Percentiles rank a stretch among this genome's conserved stretches.
Evolutionary conservation across 2,329 filamentous ascomycete genomes (phyloP).

Genomic region (Salinomyces thailandicus): DNA sequence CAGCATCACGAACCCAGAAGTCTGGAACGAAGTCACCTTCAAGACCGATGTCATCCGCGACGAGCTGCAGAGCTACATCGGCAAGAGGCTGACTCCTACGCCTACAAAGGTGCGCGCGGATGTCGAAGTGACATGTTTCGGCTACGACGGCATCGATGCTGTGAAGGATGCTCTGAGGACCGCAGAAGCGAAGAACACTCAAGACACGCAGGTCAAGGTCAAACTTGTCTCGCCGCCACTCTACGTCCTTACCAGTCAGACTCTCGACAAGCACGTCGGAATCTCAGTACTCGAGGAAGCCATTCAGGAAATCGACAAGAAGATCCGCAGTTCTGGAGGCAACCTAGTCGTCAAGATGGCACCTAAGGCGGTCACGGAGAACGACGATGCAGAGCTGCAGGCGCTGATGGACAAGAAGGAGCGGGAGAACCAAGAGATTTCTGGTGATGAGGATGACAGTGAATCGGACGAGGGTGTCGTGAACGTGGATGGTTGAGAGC

Average conservation of each 20-base stretch:
- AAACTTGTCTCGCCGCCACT: constrained; percentile 95
- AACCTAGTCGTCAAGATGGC: constrained; percentile 92
- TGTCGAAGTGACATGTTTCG: constrained; percentile 82
- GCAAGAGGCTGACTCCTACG: constrained; percentile 92
- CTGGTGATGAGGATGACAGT: constrained; percentile 90
- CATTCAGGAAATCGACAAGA: constrained; percentile 74
- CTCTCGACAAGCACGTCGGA: constrained; percentile 80
- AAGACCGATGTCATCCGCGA: constrained; percentile 74
- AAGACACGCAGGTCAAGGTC: constrained; percentile 92
- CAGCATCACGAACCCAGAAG: constrained; percentile 93
- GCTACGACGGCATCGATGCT: constrained; percentile 96
- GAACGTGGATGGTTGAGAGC: constrained; percentile 29
- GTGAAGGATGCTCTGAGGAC: constrained; percentile 87
- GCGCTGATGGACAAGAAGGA: constrained; percentile 99
- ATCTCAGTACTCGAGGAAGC: constrained; percentile 79
- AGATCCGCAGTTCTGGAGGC: constrained; percentile 68
- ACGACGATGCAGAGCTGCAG: constrained; percentile 92
- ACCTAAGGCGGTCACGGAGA: constrained; percentile 97
- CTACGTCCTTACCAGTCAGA: constrained; percentile 92
- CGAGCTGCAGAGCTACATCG: constrained; percentile 89
- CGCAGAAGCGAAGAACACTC: constrained; percentile 85
- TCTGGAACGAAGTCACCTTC: constrained; percentile 90
- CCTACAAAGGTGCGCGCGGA: constrained; percentile 98
- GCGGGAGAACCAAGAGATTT: constrained; percentile 94
- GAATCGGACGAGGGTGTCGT: constrained; percentile 85